Conservation (phyloP, 2,329 filamentous ascomycete genomes). For the Penicillium sp. region DNA sequence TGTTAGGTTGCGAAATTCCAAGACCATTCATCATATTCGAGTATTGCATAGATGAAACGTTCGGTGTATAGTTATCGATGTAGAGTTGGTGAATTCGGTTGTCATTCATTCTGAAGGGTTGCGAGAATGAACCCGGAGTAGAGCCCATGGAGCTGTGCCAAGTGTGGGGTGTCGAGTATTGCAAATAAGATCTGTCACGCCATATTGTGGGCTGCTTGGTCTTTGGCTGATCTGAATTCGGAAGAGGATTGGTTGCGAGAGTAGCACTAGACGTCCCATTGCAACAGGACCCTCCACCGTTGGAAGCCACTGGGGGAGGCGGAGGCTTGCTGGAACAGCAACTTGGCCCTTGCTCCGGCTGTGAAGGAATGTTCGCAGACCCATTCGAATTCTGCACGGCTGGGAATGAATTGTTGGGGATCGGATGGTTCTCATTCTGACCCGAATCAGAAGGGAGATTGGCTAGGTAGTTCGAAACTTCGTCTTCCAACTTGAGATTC, state of each 20-base stretch:
- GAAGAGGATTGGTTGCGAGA: slow-evolving; percentile 1
- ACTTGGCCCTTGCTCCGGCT: slow-evolving; percentile 10
- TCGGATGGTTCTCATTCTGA: slow-evolving; percentile 5
- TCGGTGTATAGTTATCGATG: slow-evolving; percentile 17
- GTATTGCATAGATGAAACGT: slow-evolving; percentile 14
- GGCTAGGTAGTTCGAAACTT: slow-evolving; percentile 7
- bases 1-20: slow-evolving; percentile 16
- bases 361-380: no score
- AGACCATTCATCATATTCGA: slow-evolving; percentile 16
- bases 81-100: slow-evolving; percentile 13
- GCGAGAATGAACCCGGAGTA: slow-evolving; percentile 15
- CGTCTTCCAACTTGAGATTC: slow-evolving; percentile 23
- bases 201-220: slow-evolving; percentile 10
- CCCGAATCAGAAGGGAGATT: slow-evolving; percentile 11
- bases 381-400: no score
- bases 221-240: slow-evolving; percentile 2
- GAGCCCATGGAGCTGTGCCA: slow-evolving; percentile 24
- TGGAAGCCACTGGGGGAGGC: slow-evolving; percentile 4
- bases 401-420: no score
- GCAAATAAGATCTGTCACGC: slow-evolving; percentile 16
- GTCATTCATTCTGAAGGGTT: slow-evolving; percentile 16
- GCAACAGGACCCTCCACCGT: slow-evolving; percentile 32
- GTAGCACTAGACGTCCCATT: slow-evolving; percentile 16
- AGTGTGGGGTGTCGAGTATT: slow-evolving; percentile 14
- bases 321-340: slow-evolving; percentile 27